Evolutionary conservation across 768 basidiomycete genomes (phyloP).

Genomic region (Rhizopogon sp.): DNA sequence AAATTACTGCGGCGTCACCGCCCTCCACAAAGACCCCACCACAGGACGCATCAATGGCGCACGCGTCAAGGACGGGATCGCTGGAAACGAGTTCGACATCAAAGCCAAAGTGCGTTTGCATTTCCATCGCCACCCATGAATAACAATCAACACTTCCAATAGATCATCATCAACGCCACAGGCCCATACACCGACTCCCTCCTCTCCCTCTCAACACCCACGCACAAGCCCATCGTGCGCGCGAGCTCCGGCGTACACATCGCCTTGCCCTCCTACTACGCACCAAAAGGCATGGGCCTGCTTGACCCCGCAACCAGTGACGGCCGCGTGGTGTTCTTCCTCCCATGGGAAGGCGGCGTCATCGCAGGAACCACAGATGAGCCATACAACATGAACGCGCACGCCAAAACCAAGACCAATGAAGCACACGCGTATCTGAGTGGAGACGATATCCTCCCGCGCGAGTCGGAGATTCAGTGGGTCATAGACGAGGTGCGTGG

Average conservation of each 20-base stretch:
- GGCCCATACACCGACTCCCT: conserved; percentile 90
- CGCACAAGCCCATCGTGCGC: conserved; percentile 83
- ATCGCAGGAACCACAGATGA: conserved; percentile 97
- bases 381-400: conserved; percentile 57
- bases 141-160: neutral
- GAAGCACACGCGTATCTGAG: neutral
- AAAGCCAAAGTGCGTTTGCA: conserved; percentile 58
- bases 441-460: conserved; percentile 64
- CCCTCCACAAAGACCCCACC: conserved; percentile 60
- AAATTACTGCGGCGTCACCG: conserved; percentile 86
- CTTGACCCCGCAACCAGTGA: conserved; percentile 94
- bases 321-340: conserved; percentile 97
- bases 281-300: conserved; percentile 90
- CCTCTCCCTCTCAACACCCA: conserved; percentile 72
- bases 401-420: neutral
- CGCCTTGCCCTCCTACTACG: conserved; percentile 95
- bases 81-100: conserved; percentile 78
- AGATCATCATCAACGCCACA: conserved; percentile 96
- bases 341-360: conserved; percentile 97
- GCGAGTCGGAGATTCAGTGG: conserved; percentile 96
- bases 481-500: conserved; percentile 88
- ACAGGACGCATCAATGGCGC: conserved; percentile 68
- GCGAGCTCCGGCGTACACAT: conserved; percentile 94
- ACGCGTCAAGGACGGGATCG: conserved; percentile 73
- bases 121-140: neutral